A percentile compares a stretch with the other conserved stretches of the same genome.
phyloP scores from a whole-genome alignment of 1,139 yeast species.

The Suhomyces anneliseae region DNA sequence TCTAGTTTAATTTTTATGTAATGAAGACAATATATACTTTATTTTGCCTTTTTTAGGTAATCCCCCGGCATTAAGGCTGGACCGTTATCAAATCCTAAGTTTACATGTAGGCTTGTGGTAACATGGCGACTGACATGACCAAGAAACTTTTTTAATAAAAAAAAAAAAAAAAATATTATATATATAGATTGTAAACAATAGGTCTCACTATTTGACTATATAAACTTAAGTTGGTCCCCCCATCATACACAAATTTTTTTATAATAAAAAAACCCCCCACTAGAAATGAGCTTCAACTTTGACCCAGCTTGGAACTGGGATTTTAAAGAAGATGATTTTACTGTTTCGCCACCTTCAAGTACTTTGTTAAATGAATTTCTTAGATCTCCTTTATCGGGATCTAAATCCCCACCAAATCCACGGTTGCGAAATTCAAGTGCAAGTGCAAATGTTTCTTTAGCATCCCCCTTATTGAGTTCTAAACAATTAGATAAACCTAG shows the following conservation, averaged over 20 bases:
- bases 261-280: too few species aligned
- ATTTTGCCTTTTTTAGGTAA: constrained; percentile 4
- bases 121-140: constrained; percentile 8
- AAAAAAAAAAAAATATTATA: neutral
- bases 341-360: neutral
- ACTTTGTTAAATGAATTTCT: neutral
- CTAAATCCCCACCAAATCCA: constrained; percentile 2
- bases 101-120: neutral
- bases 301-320: constrained; percentile 1
- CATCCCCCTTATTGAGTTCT: constrained; percentile 21
- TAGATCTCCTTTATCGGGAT: neutral
- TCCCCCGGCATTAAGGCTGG: neutral
- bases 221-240: too few species aligned
- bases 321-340: neutral
- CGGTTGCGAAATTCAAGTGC: constrained; percentile 9
- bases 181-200: neutral
- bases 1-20: neutral
- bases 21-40: constrained; percentile 1
- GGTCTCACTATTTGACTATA: neutral
- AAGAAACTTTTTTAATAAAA: neutral
- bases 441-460: constrained; percentile 13
- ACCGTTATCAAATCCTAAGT: constrained; percentile 2
- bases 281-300: neutral
- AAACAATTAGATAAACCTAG: constrained; percentile 6
- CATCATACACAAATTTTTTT: too few species aligned